These are phyloP conservation scores for Takashimella koratensis DNA, from an alignment of 1,284 basidiomycete species.

Conservation along the genomic window DNA sequence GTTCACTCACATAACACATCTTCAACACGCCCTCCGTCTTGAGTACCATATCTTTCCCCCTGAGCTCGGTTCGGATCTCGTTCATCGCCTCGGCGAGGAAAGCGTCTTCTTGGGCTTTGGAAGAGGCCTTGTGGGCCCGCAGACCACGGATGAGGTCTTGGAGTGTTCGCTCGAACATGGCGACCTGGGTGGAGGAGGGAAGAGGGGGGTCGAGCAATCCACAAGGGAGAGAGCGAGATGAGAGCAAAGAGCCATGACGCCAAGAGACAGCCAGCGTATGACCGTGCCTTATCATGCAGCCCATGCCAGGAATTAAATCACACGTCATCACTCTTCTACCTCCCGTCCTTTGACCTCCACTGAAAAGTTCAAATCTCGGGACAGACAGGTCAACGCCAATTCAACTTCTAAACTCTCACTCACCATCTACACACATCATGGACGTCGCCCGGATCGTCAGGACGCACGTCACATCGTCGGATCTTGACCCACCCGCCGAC, in stretches of 20 bases:
- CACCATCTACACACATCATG: too few relatives aligned
- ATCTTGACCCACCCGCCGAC: conserved; percentile 35
- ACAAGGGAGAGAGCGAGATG: not conserved
- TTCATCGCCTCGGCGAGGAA: conserved; percentile 53
- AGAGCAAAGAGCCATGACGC: not conserved
- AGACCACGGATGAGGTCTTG: conserved; percentile 88
- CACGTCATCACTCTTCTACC: not conserved
- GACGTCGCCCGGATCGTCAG: conserved; percentile 41
- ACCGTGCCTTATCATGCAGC: too few relatives aligned
- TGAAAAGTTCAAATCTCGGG: too few relatives aligned
- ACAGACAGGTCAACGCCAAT: too few relatives aligned
- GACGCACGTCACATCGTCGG: conserved; percentile 43
- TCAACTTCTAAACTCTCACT: too few relatives aligned
- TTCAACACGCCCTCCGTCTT: conserved; percentile 95
- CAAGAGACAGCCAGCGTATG: too few relatives aligned
- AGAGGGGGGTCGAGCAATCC: not conserved
- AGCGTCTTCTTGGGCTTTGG: conserved; percentile 48
- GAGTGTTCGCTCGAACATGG: conserved; percentile 88
- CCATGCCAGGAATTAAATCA: not conserved
- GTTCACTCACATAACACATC: conserved; percentile 90
- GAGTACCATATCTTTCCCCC: conserved; percentile 90
- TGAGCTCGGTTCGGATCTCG: conserved; percentile 86
- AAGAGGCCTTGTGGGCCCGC: conserved; percentile 55
- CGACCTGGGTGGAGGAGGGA: not conserved
- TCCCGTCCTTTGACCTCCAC: too few relatives aligned